These are phyloP conservation scores for Ilyonectria destructans DNA, from an alignment of 2,329 filamentous ascomycete genomes.

Conservation along the genomic window DNA sequence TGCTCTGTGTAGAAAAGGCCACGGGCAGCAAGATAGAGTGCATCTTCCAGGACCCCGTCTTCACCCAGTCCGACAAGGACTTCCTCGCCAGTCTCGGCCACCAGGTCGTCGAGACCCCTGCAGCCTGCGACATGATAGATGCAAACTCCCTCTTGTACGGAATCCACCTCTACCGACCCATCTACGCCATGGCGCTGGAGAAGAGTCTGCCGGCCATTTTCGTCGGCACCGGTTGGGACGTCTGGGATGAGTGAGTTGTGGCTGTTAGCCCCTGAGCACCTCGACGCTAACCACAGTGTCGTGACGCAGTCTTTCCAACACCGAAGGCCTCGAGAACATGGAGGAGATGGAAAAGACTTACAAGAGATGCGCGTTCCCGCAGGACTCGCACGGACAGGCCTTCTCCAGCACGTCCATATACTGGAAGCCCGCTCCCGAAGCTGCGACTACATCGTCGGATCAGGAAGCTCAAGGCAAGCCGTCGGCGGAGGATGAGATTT, in stretches of 20 bases:
- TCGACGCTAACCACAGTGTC: neutral
- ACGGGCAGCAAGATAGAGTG: constrained; percentile 57
- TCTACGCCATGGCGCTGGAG: constrained; percentile 68
- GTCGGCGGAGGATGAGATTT: constrained; percentile 22
- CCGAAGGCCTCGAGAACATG: constrained; percentile 42
- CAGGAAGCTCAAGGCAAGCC: neutral
- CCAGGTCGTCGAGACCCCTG: constrained; percentile 66
- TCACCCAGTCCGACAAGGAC: constrained; percentile 63
- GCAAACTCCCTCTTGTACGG: constrained; percentile 71
- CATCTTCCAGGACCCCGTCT: constrained; percentile 70
- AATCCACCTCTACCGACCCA: constrained; percentile 71
- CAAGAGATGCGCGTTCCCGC: constrained; percentile 39
- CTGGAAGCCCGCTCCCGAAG: constrained; percentile 37
- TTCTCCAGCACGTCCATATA: constrained; percentile 51
- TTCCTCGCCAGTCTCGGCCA: constrained; percentile 73
- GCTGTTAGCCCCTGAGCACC: neutral
- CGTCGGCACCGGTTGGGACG: constrained; percentile 69
- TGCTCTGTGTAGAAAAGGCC: constrained; percentile 37
- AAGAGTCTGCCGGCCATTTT: constrained; percentile 67
- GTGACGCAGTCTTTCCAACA: constrained; percentile 27
- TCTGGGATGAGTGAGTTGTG: constrained; percentile 66
- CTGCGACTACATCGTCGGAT: neutral
- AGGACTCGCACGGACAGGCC: constrained; percentile 39
- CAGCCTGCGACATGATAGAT: constrained; percentile 67
- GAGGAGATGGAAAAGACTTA: constrained; percentile 44